A percentile compares a stretch with the other conserved stretches of the same genome.
phyloP scores from a whole-genome alignment of 768 basidiomycete genomes.

The Kwoniella mangroviensis region DNA sequence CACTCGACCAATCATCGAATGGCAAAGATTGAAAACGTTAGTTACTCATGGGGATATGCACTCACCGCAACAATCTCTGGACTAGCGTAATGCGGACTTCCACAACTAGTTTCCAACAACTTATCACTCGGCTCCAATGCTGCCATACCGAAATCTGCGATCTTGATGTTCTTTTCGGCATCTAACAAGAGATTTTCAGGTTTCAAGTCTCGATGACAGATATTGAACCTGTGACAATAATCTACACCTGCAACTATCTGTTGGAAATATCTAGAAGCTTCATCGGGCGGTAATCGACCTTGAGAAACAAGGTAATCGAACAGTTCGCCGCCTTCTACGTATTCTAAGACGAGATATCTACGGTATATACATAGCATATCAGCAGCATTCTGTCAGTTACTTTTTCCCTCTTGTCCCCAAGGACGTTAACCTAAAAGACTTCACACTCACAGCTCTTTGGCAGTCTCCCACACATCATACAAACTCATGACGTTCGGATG shows the following conservation, averaged over 20 bases:
- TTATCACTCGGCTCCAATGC: slow-evolving; percentile 85
- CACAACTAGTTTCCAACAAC: slow-evolving; percentile 91
- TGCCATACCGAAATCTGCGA: slow-evolving; percentile 99
- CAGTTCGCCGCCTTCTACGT: slow-evolving; percentile 92
- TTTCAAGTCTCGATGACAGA: slow-evolving; percentile 96
- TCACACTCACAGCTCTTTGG: slow-evolving; percentile 69
- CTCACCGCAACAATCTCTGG: slow-evolving; percentile 85
- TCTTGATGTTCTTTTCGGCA: slow-evolving; percentile 72
- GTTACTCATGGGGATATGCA: no score
- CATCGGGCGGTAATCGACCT: slow-evolving; percentile 75
- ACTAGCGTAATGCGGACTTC: slow-evolving; percentile 94
- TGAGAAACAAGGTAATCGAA: slow-evolving; percentile 94
- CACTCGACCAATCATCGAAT: no score
- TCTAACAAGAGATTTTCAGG: slow-evolving; percentile 96
- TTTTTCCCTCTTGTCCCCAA: no score
- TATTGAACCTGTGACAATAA: slow-evolving; percentile 96
- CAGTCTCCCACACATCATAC: slow-evolving; percentile 93
- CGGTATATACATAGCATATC: background rate
- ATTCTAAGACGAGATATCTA: slow-evolving; percentile 85
- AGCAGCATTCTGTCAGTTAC: background rate
- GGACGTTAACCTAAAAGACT: background rate
- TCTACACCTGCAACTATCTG: slow-evolving; percentile 94
- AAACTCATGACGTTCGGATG: slow-evolving; percentile 95
- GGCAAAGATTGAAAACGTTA: no score
- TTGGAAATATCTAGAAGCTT: slow-evolving; percentile 90